Conservation (phyloP, 441 rosid species). For the Macaranga tanarius region DNA sequence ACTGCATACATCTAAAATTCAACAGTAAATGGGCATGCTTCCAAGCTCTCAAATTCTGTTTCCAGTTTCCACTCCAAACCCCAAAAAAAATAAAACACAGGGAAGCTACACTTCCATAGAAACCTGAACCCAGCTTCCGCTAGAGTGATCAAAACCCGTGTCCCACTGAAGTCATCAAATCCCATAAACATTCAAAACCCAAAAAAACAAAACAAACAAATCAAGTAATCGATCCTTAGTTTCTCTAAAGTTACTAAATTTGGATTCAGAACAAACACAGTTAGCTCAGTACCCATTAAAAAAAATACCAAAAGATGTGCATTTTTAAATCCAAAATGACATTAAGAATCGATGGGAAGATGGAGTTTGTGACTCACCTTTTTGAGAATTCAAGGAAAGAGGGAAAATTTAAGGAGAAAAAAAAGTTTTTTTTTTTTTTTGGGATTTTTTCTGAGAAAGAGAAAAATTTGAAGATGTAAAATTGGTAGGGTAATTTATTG, state of each 20-base stretch:
- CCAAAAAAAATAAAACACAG: neutral
- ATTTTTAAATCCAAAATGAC: neutral
- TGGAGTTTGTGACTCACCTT: conserved; percentile 11
- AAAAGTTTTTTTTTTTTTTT: neutral
- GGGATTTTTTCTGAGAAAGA: neutral
- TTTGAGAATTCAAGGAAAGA: neutral
- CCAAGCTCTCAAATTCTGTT: neutral
- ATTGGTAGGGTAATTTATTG: conserved; percentile 15
- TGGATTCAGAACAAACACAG: neutral
- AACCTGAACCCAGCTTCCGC: conserved; percentile 1
- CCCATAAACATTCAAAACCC: neutral
- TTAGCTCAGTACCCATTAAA: neutral
- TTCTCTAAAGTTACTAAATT: conserved; percentile 7
- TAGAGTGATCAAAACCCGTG: neutral
- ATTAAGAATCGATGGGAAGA: neutral
- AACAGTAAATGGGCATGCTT: neutral
- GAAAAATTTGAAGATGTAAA: neutral
- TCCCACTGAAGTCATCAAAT: neutral
- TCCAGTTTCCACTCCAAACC: too few relatives aligned
- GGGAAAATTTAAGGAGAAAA: neutral
- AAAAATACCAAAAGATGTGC: neutral
- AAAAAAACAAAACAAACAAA: neutral
- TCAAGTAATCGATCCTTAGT: conserved; percentile 1
- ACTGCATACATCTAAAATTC: neutral
- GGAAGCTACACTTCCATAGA: conserved; percentile 1